Base-by-base conservation (phyloP, 2,329 filamentous ascomycete genomes). In the Xylariaceae sp. region DNA sequence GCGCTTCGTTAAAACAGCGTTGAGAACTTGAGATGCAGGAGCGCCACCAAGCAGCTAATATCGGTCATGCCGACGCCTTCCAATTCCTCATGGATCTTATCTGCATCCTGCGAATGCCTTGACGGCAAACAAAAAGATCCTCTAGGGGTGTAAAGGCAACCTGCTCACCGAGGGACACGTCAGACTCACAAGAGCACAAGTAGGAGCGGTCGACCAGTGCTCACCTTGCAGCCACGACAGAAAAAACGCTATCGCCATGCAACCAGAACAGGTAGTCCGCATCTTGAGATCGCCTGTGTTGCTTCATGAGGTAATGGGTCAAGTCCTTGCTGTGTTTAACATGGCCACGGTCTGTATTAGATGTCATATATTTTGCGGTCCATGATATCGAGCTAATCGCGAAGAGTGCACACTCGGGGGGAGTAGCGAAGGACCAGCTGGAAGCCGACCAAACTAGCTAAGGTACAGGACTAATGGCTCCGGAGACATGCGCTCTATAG, bases 191-290 rank as follows among this genome's bases (percentile, higher is more conserved):
- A 29, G 28, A 26, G 37, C 51, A 47, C 28, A 21, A 43, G 37
- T 19, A 17, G 23, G 17, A 36, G 26, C 21, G 51, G 43, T 28
- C 47, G 33, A 21, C 34, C n/a, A 53, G 17, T 23, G 31, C 54
- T 45, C 26, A 63, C 66, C 60, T 65, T 53, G 65, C 62, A 21
- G 65, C 63, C 14, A 67, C 60, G 36, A 69, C 65, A 21, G 62
- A 60, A 12, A 61, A 46, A 36, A 66, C n/a, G 16, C 53, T 61
- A 23, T 68, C 61, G 1, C 62, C 53, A 24, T 53, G 56, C 19
- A 62, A 52, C 45, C 44, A 33, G 28, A 29, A 48, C 55, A 43
- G 16, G 66, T 40, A 36, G 49, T 60, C 47, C 29, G 40, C 40
- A 31, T 43, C 28, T 17, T 39, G 28, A 29, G 52, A 55, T 11